Conservation (phyloP, 192 early-diverging fungal genomes). For the Rhizophagus sp. region DNA sequence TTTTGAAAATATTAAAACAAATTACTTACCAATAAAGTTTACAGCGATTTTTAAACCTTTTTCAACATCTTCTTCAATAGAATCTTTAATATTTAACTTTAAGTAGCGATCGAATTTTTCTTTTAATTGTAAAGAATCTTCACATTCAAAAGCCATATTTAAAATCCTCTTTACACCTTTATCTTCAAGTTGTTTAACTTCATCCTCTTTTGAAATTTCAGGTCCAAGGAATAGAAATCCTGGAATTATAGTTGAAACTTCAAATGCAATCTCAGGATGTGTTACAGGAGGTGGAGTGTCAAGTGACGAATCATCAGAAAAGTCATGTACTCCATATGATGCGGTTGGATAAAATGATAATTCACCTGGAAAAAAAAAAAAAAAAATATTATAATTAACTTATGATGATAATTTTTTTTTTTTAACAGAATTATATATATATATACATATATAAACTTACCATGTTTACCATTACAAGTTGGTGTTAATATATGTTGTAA, state of each 20-base stretch:
- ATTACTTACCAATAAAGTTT: conserved; percentile 62
- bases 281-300: conserved; percentile 29
- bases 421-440: too few species aligned
- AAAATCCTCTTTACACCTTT: conserved; percentile 67
- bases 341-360: neutral
- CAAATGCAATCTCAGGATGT: conserved; percentile 41
- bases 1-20: too few species aligned
- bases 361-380: neutral
- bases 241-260: conserved; percentile 58
- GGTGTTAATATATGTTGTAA: conserved; percentile 17
- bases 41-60: conserved; percentile 60
- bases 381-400: too few species aligned
- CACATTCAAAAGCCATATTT: conserved; percentile 80
- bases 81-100: conserved; percentile 61
- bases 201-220: conserved; percentile 58
- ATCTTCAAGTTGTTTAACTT: conserved; percentile 51
- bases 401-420: too few species aligned
- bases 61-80: conserved; percentile 66
- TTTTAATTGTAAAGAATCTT: conserved; percentile 47
- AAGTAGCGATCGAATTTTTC: conserved; percentile 44
- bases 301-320: neutral
- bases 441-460: neutral
- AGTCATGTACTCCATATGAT: neutral
- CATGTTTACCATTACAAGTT: neutral
- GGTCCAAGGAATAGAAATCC: conserved; percentile 68